Evolutionary conservation across 192 early-diverging fungal species (phyloP).

Genomic region (Coemansia sp.): DNA sequence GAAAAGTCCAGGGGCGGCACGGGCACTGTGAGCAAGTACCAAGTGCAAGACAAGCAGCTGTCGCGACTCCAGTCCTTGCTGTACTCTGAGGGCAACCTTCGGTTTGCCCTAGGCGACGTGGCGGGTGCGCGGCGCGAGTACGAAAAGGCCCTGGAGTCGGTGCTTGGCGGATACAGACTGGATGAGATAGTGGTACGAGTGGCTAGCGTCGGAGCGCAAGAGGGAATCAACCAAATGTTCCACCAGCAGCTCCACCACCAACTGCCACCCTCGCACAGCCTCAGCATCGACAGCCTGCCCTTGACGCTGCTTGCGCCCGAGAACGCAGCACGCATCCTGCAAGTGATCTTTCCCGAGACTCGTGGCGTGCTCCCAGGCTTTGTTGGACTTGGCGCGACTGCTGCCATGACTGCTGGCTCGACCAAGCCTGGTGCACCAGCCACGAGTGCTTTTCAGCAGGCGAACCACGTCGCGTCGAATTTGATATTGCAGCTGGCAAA

Average conservation of each 20-base stretch:
- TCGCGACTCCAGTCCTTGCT: constrained; percentile 77
- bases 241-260: constrained; percentile 33
- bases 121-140: constrained; percentile 75
- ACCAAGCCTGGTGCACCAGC: constrained; percentile 6
- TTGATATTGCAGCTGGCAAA: constrained; percentile 84
- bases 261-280: constrained; percentile 20
- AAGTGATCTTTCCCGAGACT: constrained; percentile 58
- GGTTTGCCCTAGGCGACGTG: constrained; percentile 71
- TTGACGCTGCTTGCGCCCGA: constrained; percentile 58
- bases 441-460: constrained; percentile 40
- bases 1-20: constrained; percentile 4
- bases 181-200: constrained; percentile 51
- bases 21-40: constrained; percentile 21
- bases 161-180: constrained; percentile 57
- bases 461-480: constrained; percentile 44
- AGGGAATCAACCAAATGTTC: constrained; percentile 43
- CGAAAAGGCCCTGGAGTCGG: constrained; percentile 73
- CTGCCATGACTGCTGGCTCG: neutral
- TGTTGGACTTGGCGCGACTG: constrained; percentile 16
- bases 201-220: constrained; percentile 38
- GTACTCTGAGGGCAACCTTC: constrained; percentile 83
- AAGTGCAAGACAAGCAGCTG: constrained; percentile 62
- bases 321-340: constrained; percentile 58
- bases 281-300: constrained; percentile 42
- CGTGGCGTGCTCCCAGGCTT: constrained; percentile 69